Base-by-base conservation (phyloP, 2,329 filamentous ascomycete species). In the Aspergillus chevalieri region DNA sequence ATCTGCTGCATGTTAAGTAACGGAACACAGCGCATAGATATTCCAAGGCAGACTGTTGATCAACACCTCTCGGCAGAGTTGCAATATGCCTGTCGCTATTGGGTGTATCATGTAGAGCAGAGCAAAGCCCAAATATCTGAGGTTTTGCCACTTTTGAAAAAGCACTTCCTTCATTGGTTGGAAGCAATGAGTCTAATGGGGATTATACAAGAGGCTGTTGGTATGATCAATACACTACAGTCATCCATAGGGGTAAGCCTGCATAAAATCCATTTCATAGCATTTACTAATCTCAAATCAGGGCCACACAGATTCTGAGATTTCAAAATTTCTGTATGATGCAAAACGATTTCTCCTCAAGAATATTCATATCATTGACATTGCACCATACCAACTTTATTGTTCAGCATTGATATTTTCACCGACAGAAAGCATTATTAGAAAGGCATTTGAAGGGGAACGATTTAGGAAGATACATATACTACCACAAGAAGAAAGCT, bases 31-130 rank as follows among this genome's bases (percentile, higher is more conserved):
- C 24, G 47, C 19, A 43, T 12, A n/a, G 39, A 54, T 12, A 56
- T 59, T 22, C 21, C 51, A 15, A 42, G 22, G 22, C 19, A 48
- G 3, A 3, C 10, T 24, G 52, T 65, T 41, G 44, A 52, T 26
- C 3, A 53, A 10, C 19, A 47, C 21, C 24, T 64, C 28, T 48
- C 55, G 19, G 33, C 56, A 19, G 56, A 56, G 28, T 34, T 65
- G 3, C 54, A 54, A 44, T 65, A 65, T 46, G 44, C 60, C n/a
- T 64, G 57, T 53, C 57, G 52, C 4, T 62, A 63, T 39, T 65
- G 59, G 62, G 51, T 53, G 15, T 47, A 61, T 36, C 60, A 65
- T 53, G n/a, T 63, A 17, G 14, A 51, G 17, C 47, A 58, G 15
- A 55, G 52, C 30, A 15, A 50, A 9, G 6, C 26, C 41, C 36